Percentiles rank a stretch among this genome's conserved stretches.
These are phyloP conservation scores for Lentinula boryana DNA, from an alignment of 768 basidiomycete species.

Conservation along the genomic window DNA sequence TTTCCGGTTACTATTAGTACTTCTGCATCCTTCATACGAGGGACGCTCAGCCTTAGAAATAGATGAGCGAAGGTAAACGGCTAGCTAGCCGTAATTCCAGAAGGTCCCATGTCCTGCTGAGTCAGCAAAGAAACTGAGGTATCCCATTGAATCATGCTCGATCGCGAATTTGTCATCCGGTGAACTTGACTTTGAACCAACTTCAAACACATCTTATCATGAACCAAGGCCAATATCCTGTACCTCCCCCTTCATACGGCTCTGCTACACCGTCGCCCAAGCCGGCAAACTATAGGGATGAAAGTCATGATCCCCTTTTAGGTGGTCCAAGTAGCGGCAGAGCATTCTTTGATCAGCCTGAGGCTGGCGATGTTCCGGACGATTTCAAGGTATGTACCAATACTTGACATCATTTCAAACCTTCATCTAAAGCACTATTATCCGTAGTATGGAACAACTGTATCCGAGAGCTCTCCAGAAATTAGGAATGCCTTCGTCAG, in stretches of 20 bases:
- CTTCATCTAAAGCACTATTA: background rate
- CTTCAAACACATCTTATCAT: constrained; percentile 27
- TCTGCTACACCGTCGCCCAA: constrained; percentile 29
- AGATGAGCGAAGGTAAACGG: too few species aligned
- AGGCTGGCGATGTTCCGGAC: constrained; percentile 72
- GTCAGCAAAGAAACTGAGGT: background rate
- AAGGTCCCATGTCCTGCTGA: too few species aligned
- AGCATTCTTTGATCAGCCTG: constrained; percentile 71
- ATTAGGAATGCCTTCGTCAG: constrained; percentile 84
- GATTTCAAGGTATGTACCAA: constrained; percentile 76
- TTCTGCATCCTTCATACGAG: too few species aligned
- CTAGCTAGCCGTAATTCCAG: too few species aligned
- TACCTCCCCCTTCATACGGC: constrained; percentile 59
- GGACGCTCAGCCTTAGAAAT: too few species aligned
- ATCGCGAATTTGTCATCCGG: too few species aligned
- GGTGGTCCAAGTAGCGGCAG: constrained; percentile 41
- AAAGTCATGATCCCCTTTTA: constrained; percentile 50
- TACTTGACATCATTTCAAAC: background rate
- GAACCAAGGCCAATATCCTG: constrained; percentile 56
- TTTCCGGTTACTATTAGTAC: too few species aligned
- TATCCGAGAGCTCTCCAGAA: constrained; percentile 69
- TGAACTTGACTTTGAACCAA: too few species aligned
- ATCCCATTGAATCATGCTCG: too few species aligned
- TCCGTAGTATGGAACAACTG: constrained; percentile 70
- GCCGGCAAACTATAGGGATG: constrained; percentile 26